A percentile compares a stretch with the other conserved stretches of the same genome.
These are phyloP conservation scores for Otatea glauca DNA, from an alignment of 176 grass and related monocot species.

Conservation along the genomic window DNA sequence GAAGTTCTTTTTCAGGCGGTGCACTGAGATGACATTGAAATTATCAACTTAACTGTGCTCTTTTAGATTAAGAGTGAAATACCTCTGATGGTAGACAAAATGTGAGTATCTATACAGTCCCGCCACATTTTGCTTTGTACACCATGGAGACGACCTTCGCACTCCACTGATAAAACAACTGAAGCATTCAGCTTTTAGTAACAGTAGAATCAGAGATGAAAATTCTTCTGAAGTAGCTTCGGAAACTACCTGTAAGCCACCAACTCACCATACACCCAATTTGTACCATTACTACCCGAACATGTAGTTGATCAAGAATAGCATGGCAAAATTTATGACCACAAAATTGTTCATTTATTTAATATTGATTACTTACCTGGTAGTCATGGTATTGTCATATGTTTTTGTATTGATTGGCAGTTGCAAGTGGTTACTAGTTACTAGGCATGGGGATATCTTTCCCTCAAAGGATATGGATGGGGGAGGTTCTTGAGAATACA, in stretches of 20 bases:
- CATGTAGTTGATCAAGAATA: not conserved
- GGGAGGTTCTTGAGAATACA: not conserved
- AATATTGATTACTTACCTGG: not conserved
- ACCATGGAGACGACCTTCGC: not conserved
- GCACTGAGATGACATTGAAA: not conserved
- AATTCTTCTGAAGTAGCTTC: constrained; percentile 11
- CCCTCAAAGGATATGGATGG: not conserved
- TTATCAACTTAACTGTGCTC: not conserved
- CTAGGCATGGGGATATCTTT: not conserved
- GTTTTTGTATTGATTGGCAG: not conserved
- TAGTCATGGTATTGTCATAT: not conserved
- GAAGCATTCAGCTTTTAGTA: not conserved
- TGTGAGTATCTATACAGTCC: not conserved
- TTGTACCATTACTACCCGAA: constrained; percentile 13
- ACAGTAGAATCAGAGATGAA: not conserved
- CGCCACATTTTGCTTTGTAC: not conserved
- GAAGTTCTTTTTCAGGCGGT: not conserved
- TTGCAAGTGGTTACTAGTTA: not conserved
- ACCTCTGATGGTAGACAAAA: constrained; percentile 2
- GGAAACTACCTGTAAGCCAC: not conserved
- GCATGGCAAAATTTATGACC: not conserved
- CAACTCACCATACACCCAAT: not conserved
- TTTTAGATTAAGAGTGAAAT: not conserved
- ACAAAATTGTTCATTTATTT: not conserved
- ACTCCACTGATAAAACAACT: not conserved